phyloP scores from a whole-genome alignment of 805 yeast species.

The Metschnikowia henanensis region DNA sequence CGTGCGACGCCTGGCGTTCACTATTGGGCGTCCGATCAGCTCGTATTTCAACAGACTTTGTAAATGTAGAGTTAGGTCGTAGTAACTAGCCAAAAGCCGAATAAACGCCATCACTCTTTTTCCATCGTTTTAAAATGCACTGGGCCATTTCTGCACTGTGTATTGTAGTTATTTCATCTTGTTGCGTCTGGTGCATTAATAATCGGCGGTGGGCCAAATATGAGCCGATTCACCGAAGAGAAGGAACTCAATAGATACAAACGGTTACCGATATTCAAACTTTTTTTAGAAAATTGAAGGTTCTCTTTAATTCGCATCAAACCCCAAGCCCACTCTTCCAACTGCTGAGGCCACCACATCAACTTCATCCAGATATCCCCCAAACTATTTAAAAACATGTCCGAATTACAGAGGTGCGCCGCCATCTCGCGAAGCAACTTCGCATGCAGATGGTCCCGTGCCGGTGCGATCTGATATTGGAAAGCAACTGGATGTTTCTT shows the following conservation, averaged over 20 bases:
- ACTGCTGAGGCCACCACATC: background rate
- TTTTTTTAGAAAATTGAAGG: too few species aligned
- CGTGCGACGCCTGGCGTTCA: background rate
- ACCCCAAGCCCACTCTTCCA: too few species aligned
- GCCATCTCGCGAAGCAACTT: background rate
- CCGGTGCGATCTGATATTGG: background rate
- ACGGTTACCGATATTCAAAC: too few species aligned
- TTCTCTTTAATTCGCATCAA: too few species aligned
- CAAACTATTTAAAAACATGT: background rate
- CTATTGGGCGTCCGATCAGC: background rate
- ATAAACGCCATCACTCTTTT: background rate
- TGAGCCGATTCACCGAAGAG: too few species aligned
- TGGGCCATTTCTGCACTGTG: too few species aligned
- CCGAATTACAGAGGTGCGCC: background rate
- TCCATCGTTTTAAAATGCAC: too few species aligned
- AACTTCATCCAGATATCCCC: background rate
- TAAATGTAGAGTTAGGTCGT: background rate
- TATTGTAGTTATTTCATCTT: too few species aligned
- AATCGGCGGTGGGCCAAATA: too few species aligned
- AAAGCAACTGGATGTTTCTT: background rate
- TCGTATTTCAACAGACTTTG: background rate
- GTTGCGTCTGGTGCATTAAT: too few species aligned
- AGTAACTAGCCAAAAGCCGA: background rate
- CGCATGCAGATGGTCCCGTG: background rate
- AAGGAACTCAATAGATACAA: too few species aligned